Evolutionary conservation across 2,329 filamentous ascomycete genomes (phyloP).

Genomic region (Cladophialophora chaetospira): DNA sequence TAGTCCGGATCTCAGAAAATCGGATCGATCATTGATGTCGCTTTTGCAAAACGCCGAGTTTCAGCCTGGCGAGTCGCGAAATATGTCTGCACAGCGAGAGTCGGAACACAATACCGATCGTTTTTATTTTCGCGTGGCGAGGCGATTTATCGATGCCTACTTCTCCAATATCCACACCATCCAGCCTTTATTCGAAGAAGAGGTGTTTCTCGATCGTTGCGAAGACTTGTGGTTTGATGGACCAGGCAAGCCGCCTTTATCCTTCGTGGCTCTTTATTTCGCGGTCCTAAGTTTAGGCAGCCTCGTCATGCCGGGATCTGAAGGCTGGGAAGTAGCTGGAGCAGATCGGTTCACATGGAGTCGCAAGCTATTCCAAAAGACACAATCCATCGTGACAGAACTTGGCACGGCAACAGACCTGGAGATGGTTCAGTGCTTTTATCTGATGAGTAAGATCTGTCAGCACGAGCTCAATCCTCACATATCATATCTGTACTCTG

Average conservation of each 20-base stretch:
- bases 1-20: conserved; percentile 19
- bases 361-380: conserved; percentile 18
- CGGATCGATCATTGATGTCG: conserved; percentile 46
- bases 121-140: conserved; percentile 49
- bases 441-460: conserved; percentile 47
- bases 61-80: conserved; percentile 33
- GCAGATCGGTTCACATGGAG: conserved; percentile 24
- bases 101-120: conserved; percentile 35
- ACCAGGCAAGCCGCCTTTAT: conserved; percentile 38
- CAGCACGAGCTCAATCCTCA: conserved; percentile 52
- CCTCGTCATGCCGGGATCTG: conserved; percentile 38
- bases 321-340: conserved; percentile 9
- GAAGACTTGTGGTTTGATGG: conserved; percentile 48
- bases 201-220: conserved; percentile 46
- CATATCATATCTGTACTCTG: conserved; percentile 52
- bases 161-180: conserved; percentile 54
- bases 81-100: conserved; percentile 22
- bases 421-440: conserved; percentile 47
- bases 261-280: conserved; percentile 52
- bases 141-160: conserved; percentile 50
- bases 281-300: conserved; percentile 52
- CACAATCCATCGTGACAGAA: conserved; percentile 5
- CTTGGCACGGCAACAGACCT: conserved; percentile 38
- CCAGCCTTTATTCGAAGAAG: conserved; percentile 52
- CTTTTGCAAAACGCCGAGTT: conserved; percentile 52